Base-by-base conservation (phyloP, 805 yeast genomes). In the Kluyveromyces aestuarii region DNA sequence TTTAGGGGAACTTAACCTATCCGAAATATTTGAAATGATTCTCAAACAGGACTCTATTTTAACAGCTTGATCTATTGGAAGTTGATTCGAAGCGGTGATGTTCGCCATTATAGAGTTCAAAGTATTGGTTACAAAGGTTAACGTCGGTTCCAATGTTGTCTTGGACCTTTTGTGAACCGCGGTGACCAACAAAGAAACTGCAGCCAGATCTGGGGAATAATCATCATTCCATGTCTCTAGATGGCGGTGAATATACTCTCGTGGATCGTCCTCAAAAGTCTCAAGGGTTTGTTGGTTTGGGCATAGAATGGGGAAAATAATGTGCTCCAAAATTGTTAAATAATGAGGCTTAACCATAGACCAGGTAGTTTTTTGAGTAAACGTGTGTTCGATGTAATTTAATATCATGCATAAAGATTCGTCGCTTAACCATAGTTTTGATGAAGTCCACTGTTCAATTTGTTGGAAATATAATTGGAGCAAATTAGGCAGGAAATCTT, bases 241-340 rank as follows among this genome's bases (percentile, higher is more conserved):
- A 47, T 77, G 77, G 46, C 81, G 72, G 63, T 87, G 86, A 48
- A 91, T 80, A 63, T 87, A 93, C 62, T 89, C 96, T 48, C 80
- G 84, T 3, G 96, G 96, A 57, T 90, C 96, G 52, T 76, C 80
- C 52, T 88, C 95, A 68, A 86, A 90, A 5, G 78, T 66, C 55
- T 86, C 95, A 48, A 87, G 69, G 17, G 80, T 79, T 7, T 76
- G 80, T 47, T 81, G 82, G 8, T 76, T 73, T 1, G 93, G 85
- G 54, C 89, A 79, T 49, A 91, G 66, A 49, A 84, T 68, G 2
- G 96, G 96, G 66, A 76, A 84, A 9, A 91, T 74, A 48, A 91
- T 80, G 55, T 83, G 88, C 11, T 81, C 69, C 36, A 91, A 70
- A 25, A 91, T 68, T 7, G 77, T 74, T 40, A 79, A 79, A 45